Conservation (phyloP, 2,329 filamentous ascomycete genomes). For the Penicillium sp. region DNA sequence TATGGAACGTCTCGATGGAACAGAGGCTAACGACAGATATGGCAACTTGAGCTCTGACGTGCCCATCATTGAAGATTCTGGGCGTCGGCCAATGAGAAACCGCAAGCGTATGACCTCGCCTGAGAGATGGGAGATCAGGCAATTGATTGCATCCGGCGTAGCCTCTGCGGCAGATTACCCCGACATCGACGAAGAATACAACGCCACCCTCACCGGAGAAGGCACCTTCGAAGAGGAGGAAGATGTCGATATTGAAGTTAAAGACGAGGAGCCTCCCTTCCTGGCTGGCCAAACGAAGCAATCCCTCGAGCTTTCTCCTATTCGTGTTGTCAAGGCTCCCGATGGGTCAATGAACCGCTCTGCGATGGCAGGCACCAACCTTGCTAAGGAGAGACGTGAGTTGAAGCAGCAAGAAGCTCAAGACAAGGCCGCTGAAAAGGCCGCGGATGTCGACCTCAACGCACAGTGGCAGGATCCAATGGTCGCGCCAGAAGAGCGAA, state of each 20-base stretch:
- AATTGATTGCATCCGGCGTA: conserved; percentile 92
- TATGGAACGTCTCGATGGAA: conserved; percentile 73
- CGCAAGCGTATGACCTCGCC: conserved; percentile 96
- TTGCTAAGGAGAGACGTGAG: conserved; percentile 89
- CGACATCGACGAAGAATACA: conserved; percentile 90
- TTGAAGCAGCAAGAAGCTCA: conserved; percentile 85
- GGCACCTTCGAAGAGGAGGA: conserved; percentile 90
- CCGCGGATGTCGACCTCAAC: conserved; percentile 76
- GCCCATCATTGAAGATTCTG: conserved; percentile 64
- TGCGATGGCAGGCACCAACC: conserved; percentile 85
- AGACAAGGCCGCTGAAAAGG: conserved; percentile 72
- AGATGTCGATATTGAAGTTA: conserved; percentile 94
- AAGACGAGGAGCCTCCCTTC: conserved; percentile 95
- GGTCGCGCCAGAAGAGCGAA: conserved; percentile 78
- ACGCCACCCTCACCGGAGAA: conserved; percentile 81
- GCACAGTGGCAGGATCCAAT: conserved; percentile 98
- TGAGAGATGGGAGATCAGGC: conserved; percentile 95
- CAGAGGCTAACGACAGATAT: conserved; percentile 56
- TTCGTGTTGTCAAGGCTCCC: conserved; percentile 93
- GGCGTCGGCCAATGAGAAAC: conserved; percentile 59
- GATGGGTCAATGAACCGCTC: conserved; percentile 97
- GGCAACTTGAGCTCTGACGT: conserved; percentile 55
- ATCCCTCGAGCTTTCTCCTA: conserved; percentile 90
- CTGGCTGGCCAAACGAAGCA: conserved; percentile 95
- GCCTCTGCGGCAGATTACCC: conserved; percentile 92